Base-by-base conservation (phyloP, 2,329 filamentous ascomycete genomes). In the Triangularia setosa region DNA sequence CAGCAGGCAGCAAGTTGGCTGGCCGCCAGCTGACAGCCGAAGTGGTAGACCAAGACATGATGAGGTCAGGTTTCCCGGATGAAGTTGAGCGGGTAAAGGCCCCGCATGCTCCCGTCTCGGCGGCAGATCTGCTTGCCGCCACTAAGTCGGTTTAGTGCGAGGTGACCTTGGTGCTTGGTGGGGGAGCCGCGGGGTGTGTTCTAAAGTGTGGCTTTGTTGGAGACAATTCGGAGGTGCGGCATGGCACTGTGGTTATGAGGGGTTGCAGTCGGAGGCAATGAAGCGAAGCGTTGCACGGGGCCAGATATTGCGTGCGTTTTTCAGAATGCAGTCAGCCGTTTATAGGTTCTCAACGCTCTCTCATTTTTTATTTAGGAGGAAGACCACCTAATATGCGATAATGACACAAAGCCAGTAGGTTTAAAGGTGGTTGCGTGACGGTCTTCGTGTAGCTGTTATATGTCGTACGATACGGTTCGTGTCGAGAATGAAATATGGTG, bases 121-220 rank as follows among this genome's bases (percentile, higher is more conserved):
- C 52, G 21, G 52, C 52, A 64, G n/a, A 64, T 64, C 35, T 64
- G 40, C 18, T 48, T 57, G 23, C 62, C 62, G 62, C 58, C 8
- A 33, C 58, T 53, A 60, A 21, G 30, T 23, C 18, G 14, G 27
- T 14, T 53, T 60, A 44, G 58, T 60, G 52, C 18, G 8, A 55
- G 16, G 52, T 55, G 21, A 16, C 4, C 2, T n/a, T n/a, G n/a
- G 27, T 11, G n/a, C 12, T 27, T 25, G 23, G 23, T 25, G 52
- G 25, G 25, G 52, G 25, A n/a, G 6, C 23, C 3, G 18, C 1
- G 4, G 27, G 7, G 3, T 23, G 27, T 30, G 3, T 2, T 18
- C 28, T 35, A 18, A 9, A 58, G 18, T 35, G 16, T 58, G 28
- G 27, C 35, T 23, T n/a, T 56, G 35, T 33, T 56, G 35, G 25